These are phyloP conservation scores for Lenzites betulinus DNA, from an alignment of 768 basidiomycete species.

Conservation along the genomic window DNA sequence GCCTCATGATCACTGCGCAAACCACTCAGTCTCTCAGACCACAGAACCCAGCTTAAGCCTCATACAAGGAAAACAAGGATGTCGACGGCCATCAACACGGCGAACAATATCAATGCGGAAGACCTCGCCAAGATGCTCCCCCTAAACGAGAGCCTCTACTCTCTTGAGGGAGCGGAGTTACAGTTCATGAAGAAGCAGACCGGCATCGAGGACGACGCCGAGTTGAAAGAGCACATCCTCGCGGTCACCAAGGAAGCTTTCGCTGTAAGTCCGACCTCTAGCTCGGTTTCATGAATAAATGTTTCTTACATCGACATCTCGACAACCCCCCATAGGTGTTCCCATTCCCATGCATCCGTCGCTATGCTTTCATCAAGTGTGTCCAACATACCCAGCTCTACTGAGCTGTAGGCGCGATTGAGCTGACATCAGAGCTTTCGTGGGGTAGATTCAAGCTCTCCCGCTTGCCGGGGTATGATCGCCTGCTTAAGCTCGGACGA, in stretches of 20 bases:
- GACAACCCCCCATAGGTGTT: too few relatives aligned
- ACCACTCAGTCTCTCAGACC: too few relatives aligned
- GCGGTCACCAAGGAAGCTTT: conserved; percentile 29
- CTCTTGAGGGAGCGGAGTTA: conserved; percentile 13
- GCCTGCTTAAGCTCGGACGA: conserved; percentile 38
- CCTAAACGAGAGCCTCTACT: neutral
- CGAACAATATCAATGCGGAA: neutral
- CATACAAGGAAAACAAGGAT: too few relatives aligned
- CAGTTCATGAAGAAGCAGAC: conserved; percentile 26
- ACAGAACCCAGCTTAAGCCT: too few relatives aligned
- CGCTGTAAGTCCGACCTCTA: conserved; percentile 14
- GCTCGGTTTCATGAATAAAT: neutral
- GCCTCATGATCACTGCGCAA: too few relatives aligned
- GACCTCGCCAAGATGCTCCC: neutral
- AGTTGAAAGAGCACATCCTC: conserved; percentile 32
- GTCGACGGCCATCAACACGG: neutral
- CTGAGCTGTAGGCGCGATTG: neutral
- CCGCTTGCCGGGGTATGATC: conserved; percentile 27
- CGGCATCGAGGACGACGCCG: conserved; percentile 30
- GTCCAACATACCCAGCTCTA: too few relatives aligned
- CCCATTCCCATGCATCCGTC: conserved; percentile 29
- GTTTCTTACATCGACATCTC: too few relatives aligned
- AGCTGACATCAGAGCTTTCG: neutral
- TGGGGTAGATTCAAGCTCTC: conserved; percentile 28
- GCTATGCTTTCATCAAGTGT: conserved; percentile 18